A percentile compares a stretch with the other conserved stretches of the same genome.
Conservation (phyloP, 371 early-diverging fungal species). For the Actinomortierella ambigua region DNA sequence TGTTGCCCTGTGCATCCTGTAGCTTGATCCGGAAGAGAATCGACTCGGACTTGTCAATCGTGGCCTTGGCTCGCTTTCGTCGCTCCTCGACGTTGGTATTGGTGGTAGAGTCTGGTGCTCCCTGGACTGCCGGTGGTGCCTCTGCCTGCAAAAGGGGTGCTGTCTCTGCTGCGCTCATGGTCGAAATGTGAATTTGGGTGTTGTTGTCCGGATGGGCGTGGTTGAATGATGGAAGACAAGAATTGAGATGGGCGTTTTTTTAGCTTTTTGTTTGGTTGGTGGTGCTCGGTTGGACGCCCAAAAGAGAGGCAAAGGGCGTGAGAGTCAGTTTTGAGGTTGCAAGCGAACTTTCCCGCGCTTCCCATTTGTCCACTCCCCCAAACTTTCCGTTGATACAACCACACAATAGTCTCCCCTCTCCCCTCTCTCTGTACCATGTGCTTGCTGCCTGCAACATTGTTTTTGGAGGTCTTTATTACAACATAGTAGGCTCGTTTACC, state of each 20-base stretch:
- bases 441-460: too few species aligned
- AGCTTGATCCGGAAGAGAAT: constrained; percentile 43
- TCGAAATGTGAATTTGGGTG: not conserved
- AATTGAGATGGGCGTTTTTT: not conserved
- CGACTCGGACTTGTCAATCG: constrained; percentile 28
- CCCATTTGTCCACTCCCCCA: not conserved
- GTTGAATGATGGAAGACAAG: constrained; percentile 2
- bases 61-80: constrained; percentile 20
- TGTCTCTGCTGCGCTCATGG: not conserved
- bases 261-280: too few species aligned
- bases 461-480: too few species aligned
- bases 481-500: too few species aligned
- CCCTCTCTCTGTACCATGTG: not conserved
- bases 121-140: constrained; percentile 1
- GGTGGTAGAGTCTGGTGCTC: not conserved
- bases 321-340: not conserved
- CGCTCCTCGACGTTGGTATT: too few species aligned
- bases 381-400: not conserved
- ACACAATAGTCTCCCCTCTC: not conserved
- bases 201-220: not conserved
- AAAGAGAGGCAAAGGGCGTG: not conserved
- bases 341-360: not conserved
- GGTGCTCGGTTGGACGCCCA: too few species aligned
- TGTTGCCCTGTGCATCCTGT: constrained; percentile 35
- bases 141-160: not conserved